Evolutionary conservation across 352 stramenopile genomes (phyloP), one percentile per base, ranked within the genome.

Genomic region (Aphanomyces invadans): DNA sequence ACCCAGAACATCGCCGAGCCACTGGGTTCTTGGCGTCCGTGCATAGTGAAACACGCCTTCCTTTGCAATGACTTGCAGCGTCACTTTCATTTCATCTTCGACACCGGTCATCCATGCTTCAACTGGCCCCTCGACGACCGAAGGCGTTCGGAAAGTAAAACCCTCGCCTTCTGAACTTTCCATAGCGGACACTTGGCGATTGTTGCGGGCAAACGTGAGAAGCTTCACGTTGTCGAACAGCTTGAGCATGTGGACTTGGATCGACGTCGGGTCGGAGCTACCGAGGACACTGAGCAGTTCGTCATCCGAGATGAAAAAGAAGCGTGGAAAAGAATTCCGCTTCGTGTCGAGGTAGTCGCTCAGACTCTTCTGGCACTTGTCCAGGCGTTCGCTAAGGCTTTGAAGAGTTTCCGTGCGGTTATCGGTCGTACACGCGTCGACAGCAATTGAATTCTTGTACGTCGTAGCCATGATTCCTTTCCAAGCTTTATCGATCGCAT

Each of bases 281-380:
- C 91, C 90, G 2, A 97, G 74, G 23, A 97, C 89, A 54, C 82
- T 95, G 15, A 97, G 74, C 3, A 97, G 64, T 48, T 97, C 91
- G 61, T 97, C 91, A 56, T 97, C 89, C 0, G 90, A 97, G 65
- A 97, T 97, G 75, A 97, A 97, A 74, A 96, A 97, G 62, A 97
- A 97, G 2, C 91, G 81, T 7, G 90, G 87, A 70, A 97, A 97
- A 5, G 89, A 82, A 62, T 96, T 97, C 17, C 88, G 75, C 59
- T 96, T 96, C 21, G 84, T 95, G 54, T 96, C 86, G 1, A 96
- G 72, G 64, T 95, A 97, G 67, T 96, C 88, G 62, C 86, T 95
- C 7, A 97, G 73, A 3, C 80, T 92, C 62, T 96, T 96, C 39
- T 96, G 89, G 68, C 88, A 96, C 59, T 90, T 89, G 59, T 97